Evolutionary conservation across 176 grass and related monocot genomes (phyloP), one percentile per base, ranked within the genome.

Genomic region (Triticum urartu): DNA sequence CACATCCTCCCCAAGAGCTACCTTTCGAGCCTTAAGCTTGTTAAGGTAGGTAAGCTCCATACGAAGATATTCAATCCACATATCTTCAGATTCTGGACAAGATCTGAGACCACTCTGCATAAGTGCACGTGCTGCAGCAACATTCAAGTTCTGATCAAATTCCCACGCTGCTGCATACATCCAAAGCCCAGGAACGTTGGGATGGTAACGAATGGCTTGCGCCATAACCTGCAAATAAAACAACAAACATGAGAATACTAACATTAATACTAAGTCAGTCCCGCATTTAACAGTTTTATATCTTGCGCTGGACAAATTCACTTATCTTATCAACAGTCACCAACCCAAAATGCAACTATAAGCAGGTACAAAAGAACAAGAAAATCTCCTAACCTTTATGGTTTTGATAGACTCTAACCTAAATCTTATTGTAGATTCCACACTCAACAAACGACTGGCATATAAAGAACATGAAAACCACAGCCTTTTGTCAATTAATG

Each of bases 1-100:
- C 35, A 98, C 92, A 34, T 92, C 89, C 85, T 98, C 88, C 42
- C 96, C 96, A 38, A 98, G 88, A 63, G 90, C 93, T 15, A 88
- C 81, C 84, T 98, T 98, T 38, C 94, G 88, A 80, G 90, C 96
- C 81, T 92, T 94, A 50, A 98, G 86, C 78, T 98, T 98, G 84
- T 95, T 95, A 68, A 98, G 91, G 79, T 95, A 98, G 54, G 96
- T 98, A 74, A 98, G 93, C 65, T 98, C 93, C 96, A 98, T 98
- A 10, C 94, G 93, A 47, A 98, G 86, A 87, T 95, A 98, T 71
- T 98, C 93, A 25, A 98, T 78, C 96, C 96, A 98, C 59, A 98
- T 88, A 86, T 95, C 96, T 84, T 98, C 93, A 42, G 96, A 94
- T 64, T 92, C 86, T 8, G 90, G 88, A 87, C 93, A 95, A 59